These are phyloP conservation scores for Dipteronia sinensis DNA, from an alignment of 345 rosid species.

Conservation along the genomic window DNA sequence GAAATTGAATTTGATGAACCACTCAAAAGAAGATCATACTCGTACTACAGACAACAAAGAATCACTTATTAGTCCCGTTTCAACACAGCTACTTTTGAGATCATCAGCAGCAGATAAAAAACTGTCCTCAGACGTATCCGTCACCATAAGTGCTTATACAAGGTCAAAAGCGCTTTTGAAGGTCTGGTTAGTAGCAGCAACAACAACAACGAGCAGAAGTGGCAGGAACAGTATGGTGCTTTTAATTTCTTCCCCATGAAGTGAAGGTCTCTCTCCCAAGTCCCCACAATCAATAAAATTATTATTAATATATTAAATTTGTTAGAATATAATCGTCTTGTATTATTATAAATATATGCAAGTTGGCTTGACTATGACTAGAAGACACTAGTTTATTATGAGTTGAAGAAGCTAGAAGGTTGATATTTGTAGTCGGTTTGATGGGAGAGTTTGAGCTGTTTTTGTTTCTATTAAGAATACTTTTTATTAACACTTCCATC, in stretches of 20 bases:
- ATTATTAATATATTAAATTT: neutral
- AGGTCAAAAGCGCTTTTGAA: slow-evolving; percentile 35
- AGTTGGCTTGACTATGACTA: too few species aligned
- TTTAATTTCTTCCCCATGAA: slow-evolving; percentile 38
- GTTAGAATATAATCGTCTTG: neutral
- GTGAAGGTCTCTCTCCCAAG: neutral
- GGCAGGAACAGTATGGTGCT: slow-evolving; percentile 40
- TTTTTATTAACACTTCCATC: too few species aligned
- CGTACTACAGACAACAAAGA: slow-evolving; percentile 10
- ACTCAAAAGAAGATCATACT: slow-evolving; percentile 10
- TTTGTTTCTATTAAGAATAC: too few species aligned
- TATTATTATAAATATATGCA: neutral
- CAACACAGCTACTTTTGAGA: too few species aligned
- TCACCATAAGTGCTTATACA: too few species aligned
- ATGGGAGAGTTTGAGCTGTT: too few species aligned
- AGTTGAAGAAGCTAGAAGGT: too few species aligned
- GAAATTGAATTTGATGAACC: slow-evolving; percentile 6
- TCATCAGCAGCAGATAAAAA: too few species aligned
- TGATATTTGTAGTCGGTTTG: too few species aligned
- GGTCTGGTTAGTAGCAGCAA: slow-evolving; percentile 24
- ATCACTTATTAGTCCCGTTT: neutral
- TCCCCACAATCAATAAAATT: too few species aligned
- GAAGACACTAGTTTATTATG: too few species aligned
- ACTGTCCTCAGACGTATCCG: too few species aligned
- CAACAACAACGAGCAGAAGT: slow-evolving; percentile 3